Percentiles rank a stretch among this genome's conserved stretches.
These are phyloP conservation scores for Candida sithepensis DNA, from an alignment of 805 yeast species.

Conservation along the genomic window DNA sequence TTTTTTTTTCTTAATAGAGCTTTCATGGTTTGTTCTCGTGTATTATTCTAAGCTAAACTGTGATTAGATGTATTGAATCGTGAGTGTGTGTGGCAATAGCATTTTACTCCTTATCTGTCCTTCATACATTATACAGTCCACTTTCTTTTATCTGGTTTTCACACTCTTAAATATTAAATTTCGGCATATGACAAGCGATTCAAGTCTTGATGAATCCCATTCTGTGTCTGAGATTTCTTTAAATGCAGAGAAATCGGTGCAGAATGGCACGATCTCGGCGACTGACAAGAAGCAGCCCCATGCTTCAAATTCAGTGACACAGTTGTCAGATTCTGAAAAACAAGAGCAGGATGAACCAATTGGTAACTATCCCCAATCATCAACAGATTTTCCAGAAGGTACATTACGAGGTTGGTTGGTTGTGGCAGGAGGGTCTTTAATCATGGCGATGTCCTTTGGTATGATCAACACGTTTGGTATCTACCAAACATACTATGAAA, in stretches of 20 bases:
- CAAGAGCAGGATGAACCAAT: constrained; percentile 5
- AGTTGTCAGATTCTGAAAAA: not conserved
- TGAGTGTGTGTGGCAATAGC: too few species aligned
- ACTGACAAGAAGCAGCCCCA: not conserved
- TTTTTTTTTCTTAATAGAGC: too few species aligned
- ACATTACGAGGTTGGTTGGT: constrained; percentile 54
- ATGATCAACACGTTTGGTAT: constrained; percentile 57
- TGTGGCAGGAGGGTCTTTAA: constrained; percentile 44
- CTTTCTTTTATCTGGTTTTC: too few species aligned
- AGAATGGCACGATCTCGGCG: not conserved
- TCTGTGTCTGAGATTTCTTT: not conserved
- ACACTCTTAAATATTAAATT: not conserved
- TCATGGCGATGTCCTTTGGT: constrained; percentile 53
- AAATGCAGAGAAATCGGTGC: not conserved
- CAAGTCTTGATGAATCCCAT: not conserved
- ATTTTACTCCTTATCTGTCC: too few species aligned
- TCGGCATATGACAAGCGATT: not conserved
- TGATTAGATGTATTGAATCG: too few species aligned
- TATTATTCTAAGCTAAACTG: too few species aligned
- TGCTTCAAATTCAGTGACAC: not conserved
- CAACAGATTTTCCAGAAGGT: constrained; percentile 32
- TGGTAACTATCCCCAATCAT: not conserved
- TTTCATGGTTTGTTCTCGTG: too few species aligned
- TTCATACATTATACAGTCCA: too few species aligned
- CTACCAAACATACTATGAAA: constrained; percentile 48